phyloP scores from a whole-genome alignment of 2,329 filamentous ascomycete genomes.

The Alternaria novae-zelandiae region DNA sequence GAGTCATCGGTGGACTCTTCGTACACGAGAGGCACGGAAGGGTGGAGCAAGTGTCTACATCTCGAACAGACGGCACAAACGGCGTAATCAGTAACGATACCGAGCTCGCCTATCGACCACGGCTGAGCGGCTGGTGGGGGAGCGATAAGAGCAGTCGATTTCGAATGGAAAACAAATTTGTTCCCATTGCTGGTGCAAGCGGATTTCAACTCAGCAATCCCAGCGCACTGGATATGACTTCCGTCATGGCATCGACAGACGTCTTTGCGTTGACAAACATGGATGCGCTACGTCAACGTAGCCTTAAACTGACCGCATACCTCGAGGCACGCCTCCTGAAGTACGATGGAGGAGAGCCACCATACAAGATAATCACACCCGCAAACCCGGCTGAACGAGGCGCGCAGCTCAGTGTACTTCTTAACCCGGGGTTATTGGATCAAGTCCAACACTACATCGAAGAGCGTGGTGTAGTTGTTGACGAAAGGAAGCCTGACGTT shows the following conservation, averaged over 20 bases:
- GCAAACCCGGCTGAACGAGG: constrained; percentile 71
- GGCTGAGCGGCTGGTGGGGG: constrained; percentile 87
- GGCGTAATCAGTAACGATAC: constrained; percentile 43
- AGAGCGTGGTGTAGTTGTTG: constrained; percentile 74
- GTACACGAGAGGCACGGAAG: constrained; percentile 77
- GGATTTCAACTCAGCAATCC: constrained; percentile 90
- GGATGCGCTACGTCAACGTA: constrained; percentile 71
- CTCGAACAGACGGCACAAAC: not conserved
- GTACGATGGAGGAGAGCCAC: constrained; percentile 27
- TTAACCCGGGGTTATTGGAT: constrained; percentile 74
- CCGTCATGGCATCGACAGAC: constrained; percentile 74
- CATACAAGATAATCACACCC: constrained; percentile 71
- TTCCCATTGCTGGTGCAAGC: constrained; percentile 76
- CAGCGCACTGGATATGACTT: constrained; percentile 76
- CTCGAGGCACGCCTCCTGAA: constrained; percentile 61
- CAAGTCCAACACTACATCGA: constrained; percentile 68
- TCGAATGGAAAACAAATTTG: constrained; percentile 81
- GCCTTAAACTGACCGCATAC: constrained; percentile 75
- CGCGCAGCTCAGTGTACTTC: constrained; percentile 77
- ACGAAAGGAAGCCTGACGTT: constrained; percentile 85
- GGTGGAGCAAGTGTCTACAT: constrained; percentile 48
- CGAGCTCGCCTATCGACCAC: constrained; percentile 62
- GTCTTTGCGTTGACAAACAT: constrained; percentile 78
- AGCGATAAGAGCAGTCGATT: constrained; percentile 78
- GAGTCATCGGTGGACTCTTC: constrained; percentile 79